Base-by-base conservation (phyloP, 352 stramenopile species). In the Hyaloperonospora arabidopsidis region DNA sequence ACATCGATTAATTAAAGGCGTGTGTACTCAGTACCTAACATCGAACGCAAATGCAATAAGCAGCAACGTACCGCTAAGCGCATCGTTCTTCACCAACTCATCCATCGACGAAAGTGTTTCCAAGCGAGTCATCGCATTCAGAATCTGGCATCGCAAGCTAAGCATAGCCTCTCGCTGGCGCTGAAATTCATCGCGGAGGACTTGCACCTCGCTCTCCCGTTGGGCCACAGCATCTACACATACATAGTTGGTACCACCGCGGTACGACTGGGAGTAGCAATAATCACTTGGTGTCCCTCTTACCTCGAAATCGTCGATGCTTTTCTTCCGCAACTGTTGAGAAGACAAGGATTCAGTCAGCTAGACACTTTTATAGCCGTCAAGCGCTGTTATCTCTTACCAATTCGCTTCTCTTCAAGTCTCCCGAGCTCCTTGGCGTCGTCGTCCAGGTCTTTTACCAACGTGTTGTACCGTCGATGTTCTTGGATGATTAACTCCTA, bases 401-500 rank as follows among this genome's bases (percentile, higher is more conserved):
- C 63, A 5, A 54, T 67, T 48, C 74, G 61, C 18, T 72, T 80
- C 39, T 73, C 73, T 54, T 81, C 74, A 1, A 86, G 52, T 0
- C 22, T 44, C 13, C 66, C 50, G 7, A 89, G 44, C 18, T 78
- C 58, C 34, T 50, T 57, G 5, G 57, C 51, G 21, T 84, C 53
- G 13, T 25, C 49, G 11, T 45, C 46, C 55, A 74, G 21, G n/a
- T 56, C 47, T 3, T 28, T 34, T 36, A 67, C 68, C 12, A 85
- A 49, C 45, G 52, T 47, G 10, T 68, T 76, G 43, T 68, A 80
- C 8, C 74, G 72, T 1, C 34, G 21, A 22, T 64, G 63, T 50
- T 89, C 76, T 46, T 59, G 58, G 12, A 43, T 28, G 34, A 87
- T 72, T 23, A 73, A 43, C 32, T 70, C 60, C 76, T 89, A 18